phyloP scores from a whole-genome alignment of 768 basidiomycete species.

The Exsudoporus frostii region DNA sequence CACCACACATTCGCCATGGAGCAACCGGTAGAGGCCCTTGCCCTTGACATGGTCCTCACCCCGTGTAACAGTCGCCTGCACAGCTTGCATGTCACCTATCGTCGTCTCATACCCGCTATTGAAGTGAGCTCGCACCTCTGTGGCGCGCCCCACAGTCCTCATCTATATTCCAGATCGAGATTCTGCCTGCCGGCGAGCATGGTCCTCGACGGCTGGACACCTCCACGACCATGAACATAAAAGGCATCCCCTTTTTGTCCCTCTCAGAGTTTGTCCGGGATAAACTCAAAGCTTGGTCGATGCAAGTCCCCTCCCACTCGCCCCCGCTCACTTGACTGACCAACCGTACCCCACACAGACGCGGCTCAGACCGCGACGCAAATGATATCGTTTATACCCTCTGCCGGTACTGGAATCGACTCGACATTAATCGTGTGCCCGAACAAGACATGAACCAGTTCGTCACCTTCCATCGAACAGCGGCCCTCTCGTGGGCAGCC shows the following conservation, averaged over 20 bases:
- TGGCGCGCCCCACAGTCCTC: conserved; percentile 7
- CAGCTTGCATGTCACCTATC: conserved; percentile 75
- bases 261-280: conserved; percentile 83
- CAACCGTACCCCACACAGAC: conserved; percentile 40
- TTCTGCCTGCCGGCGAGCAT: conserved; percentile 75
- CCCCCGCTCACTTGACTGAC: conserved; percentile 15
- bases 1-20: conserved; percentile 78
- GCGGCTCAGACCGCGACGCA: conserved; percentile 68
- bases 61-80: conserved; percentile 12
- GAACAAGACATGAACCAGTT: conserved; percentile 85
- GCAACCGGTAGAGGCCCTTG: conserved; percentile 57
- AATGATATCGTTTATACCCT: conserved; percentile 73
- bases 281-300: conserved; percentile 79
- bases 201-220: conserved; percentile 73
- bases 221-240: conserved; percentile 63
- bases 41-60: background rate
- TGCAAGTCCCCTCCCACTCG: conserved; percentile 43
- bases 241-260: conserved; percentile 76
- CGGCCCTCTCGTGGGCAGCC: conserved; percentile 69
- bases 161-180: conserved; percentile 60
- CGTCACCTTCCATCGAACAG: conserved; percentile 55
- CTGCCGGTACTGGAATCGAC: conserved; percentile 72
- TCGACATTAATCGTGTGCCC: conserved; percentile 83
- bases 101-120: conserved; percentile 71
- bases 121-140: conserved; percentile 45